These are phyloP conservation scores for Argentina anserina DNA, from an alignment of 306 rosid species.

Conservation along the genomic window DNA sequence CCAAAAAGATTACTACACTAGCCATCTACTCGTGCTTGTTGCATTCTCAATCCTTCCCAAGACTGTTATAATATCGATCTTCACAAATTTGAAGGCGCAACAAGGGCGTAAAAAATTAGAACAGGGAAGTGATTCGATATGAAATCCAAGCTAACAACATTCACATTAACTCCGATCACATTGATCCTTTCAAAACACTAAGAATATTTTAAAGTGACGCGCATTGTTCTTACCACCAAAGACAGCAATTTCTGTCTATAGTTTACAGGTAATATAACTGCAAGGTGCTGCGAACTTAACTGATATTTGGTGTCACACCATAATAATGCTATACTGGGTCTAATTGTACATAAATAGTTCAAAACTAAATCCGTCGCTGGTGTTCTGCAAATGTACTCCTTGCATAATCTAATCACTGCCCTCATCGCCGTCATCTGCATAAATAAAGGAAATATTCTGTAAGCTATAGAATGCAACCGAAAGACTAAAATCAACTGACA, in stretches of 20 bases:
- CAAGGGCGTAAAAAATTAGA: background rate
- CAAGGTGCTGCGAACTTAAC: background rate
- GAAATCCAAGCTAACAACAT: background rate
- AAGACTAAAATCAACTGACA: background rate
- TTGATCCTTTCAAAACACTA: background rate
- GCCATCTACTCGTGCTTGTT: background rate
- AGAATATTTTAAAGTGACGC: background rate
- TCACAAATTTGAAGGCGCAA: background rate
- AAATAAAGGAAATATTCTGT: background rate
- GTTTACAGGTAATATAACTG: background rate
- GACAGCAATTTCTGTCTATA: slow-evolving; percentile 2
- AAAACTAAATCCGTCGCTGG: background rate
- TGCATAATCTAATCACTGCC: slow-evolving; percentile 11
- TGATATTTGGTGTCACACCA: slow-evolving; percentile 3
- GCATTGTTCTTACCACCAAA: background rate
- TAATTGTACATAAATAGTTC: slow-evolving; percentile 9
- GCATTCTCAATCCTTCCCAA: background rate
- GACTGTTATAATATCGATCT: background rate
- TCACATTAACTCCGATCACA: background rate
- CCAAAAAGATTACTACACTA: background rate
- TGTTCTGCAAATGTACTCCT: background rate
- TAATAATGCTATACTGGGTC: slow-evolving; percentile 12
- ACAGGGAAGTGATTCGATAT: background rate
- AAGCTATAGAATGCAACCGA: background rate
- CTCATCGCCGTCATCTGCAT: slow-evolving; percentile 17